A percentile compares a stretch with the other conserved stretches of the same genome.
Evolutionary conservation across 2,329 filamentous ascomycete genomes (phyloP).

Genomic region (Xylaria sp.): DNA sequence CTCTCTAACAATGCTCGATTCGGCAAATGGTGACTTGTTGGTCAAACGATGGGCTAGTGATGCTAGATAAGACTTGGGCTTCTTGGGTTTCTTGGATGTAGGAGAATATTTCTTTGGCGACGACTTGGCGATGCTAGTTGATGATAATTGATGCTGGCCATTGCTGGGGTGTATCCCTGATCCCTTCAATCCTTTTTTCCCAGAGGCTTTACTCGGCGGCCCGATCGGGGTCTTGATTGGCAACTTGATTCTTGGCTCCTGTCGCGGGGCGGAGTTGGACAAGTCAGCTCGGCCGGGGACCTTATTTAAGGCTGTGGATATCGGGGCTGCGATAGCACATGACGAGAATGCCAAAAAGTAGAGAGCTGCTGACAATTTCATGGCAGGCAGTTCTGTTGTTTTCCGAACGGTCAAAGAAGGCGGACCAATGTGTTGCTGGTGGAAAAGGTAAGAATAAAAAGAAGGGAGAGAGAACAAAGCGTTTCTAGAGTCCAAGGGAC

Average conservation of each 20-base stretch:
- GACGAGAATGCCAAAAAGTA: conserved; percentile 34
- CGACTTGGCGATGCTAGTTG: background rate
- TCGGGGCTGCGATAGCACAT: conserved; percentile 32
- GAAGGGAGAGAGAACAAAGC: background rate
- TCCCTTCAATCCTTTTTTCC: conserved; percentile 23
- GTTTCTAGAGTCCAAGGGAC: background rate
- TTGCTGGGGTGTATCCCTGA: conserved; percentile 2
- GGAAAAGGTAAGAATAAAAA: background rate
- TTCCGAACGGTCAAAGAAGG: background rate
- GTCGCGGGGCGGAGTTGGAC: conserved; percentile 10
- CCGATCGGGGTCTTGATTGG: conserved; percentile 15
- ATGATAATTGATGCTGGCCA: conserved; percentile 8
- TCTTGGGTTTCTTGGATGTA: conserved; percentile 9
- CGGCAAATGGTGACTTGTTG: conserved; percentile 42
- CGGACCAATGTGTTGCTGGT: background rate
- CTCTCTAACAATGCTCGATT: conserved; percentile 47
- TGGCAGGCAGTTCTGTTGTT: conserved; percentile 24
- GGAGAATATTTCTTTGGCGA: conserved; percentile 12
- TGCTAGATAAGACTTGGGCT: conserved; percentile 33
- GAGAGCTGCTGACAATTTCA: conserved; percentile 36
- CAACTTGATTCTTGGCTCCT: conserved; percentile 22
- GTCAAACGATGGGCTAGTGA: conserved; percentile 40
- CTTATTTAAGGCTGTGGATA: conserved; percentile 23
- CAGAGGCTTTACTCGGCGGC: conserved; percentile 8
- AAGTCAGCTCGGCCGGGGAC: conserved; percentile 20